Evolutionary conservation across 208 protist species (phyloP).

Genomic region (Spongospora subterranea): DNA sequence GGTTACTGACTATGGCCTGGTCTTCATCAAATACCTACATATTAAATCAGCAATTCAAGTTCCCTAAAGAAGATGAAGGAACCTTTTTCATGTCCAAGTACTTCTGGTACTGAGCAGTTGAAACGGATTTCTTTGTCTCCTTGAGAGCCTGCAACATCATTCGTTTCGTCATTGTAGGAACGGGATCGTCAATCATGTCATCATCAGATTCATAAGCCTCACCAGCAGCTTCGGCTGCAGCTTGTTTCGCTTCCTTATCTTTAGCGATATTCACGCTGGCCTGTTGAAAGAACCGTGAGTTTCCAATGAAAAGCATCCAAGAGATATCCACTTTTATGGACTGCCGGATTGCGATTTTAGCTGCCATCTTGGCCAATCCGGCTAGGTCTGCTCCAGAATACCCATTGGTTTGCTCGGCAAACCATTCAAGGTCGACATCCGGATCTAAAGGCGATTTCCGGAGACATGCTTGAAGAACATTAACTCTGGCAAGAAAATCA

Average conservation of each 20-base stretch:
- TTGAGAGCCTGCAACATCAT: constrained; percentile 86
- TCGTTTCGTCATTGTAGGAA: constrained; percentile 74
- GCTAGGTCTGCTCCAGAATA: constrained; percentile 99
- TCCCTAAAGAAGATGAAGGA: no score
- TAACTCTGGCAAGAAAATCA: constrained; percentile 91
- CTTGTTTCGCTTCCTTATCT: constrained; percentile 39
- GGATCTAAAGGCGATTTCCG: constrained; percentile 94
- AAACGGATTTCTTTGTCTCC: constrained; percentile 83
- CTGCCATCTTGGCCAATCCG: constrained; percentile 76
- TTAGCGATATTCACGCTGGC: constrained; percentile 54
- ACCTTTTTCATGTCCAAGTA: constrained; percentile 74
- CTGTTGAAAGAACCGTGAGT: no score
- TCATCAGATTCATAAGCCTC: constrained; percentile 73
- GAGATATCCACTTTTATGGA: constrained; percentile 80
- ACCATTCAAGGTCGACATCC: constrained; percentile 92
- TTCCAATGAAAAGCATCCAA: constrained; percentile 31
- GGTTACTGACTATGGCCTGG: constrained; percentile 11
- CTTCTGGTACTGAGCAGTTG: constrained; percentile 82
- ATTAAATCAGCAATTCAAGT: no score
- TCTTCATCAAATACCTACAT: constrained; percentile 57
- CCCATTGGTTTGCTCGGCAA: constrained; percentile 94
- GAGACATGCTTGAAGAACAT: constrained; percentile 96
- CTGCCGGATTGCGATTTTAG: constrained; percentile 88
- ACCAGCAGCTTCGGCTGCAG: constrained; percentile 26
- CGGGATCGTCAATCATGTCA: constrained; percentile 69